Conservation (phyloP, 2,329 filamentous ascomycete genomes). For the Teratosphaeria viscida region DNA sequence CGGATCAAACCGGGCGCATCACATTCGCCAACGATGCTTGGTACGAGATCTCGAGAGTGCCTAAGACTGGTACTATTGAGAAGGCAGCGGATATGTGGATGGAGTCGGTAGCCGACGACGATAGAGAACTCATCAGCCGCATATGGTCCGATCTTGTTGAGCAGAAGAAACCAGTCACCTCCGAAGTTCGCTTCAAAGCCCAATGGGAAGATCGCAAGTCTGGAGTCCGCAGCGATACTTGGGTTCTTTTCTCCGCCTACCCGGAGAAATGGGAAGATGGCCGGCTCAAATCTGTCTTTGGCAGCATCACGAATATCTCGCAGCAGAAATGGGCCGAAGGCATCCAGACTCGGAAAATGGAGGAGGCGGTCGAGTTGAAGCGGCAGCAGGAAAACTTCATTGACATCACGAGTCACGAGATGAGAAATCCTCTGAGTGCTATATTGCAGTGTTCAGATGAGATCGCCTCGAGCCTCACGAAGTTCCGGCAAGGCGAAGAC, state of each 20-base stretch:
- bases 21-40: slow-evolving; percentile 75
- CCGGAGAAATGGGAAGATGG: slow-evolving; percentile 58
- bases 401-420: slow-evolving; percentile 34
- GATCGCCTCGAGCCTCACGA: slow-evolving; percentile 45
- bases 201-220: slow-evolving; percentile 48
- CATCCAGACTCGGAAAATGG: slow-evolving; percentile 64
- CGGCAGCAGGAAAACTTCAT: slow-evolving; percentile 49
- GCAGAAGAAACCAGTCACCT: slow-evolving; percentile 51
- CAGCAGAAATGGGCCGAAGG: slow-evolving; percentile 77
- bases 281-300: slow-evolving; percentile 63
- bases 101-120: slow-evolving; percentile 58
- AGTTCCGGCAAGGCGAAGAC: slow-evolving; percentile 35
- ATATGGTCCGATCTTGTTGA: slow-evolving; percentile 57
- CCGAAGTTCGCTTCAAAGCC: slow-evolving; percentile 67
- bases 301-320: slow-evolving; percentile 75
- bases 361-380: slow-evolving; percentile 74
- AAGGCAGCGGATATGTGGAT: slow-evolving; percentile 54
- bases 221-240: slow-evolving; percentile 54
- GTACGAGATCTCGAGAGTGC: slow-evolving; percentile 57
- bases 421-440: slow-evolving; percentile 62
- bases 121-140: slow-evolving; percentile 47
- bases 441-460: slow-evolving; percentile 69
- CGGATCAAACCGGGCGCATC: slow-evolving; percentile 59
- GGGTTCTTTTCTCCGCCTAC: slow-evolving; percentile 68
- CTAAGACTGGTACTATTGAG: slow-evolving; percentile 41